Evolutionary conservation across 2,329 filamentous ascomycete species (phyloP).

Genomic region (Rhytidhysteron rufulum): DNA sequence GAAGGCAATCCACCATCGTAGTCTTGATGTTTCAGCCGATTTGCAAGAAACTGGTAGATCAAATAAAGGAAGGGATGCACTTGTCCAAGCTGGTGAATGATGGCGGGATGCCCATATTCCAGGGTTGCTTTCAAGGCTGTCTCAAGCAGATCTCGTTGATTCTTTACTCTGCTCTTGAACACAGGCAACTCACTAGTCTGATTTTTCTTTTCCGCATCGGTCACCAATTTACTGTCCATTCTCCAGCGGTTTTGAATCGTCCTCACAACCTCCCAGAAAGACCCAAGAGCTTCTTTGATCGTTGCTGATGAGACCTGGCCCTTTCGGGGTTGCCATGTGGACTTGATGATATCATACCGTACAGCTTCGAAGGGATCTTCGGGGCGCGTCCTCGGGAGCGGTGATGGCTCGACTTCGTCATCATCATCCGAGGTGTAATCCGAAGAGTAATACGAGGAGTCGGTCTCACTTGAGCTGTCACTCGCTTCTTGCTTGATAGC

Average conservation of each 20-base stretch:
- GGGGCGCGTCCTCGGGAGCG: slow-evolving; percentile 51
- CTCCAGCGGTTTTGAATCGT: slow-evolving; percentile 61
- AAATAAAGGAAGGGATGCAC: slow-evolving; percentile 41
- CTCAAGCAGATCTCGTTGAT: slow-evolving; percentile 56
- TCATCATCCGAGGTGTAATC: slow-evolving; percentile 51
- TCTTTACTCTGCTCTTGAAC: slow-evolving; percentile 54
- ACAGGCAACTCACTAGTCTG: slow-evolving; percentile 50
- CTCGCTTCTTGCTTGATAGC: slow-evolving; percentile 30
- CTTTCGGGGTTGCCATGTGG: slow-evolving; percentile 57
- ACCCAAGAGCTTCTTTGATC: slow-evolving; percentile 52
- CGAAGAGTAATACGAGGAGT: slow-evolving; percentile 48
- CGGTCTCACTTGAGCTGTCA: slow-evolving; percentile 43
- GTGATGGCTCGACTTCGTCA: slow-evolving; percentile 52
- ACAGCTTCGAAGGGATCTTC: slow-evolving; percentile 50
- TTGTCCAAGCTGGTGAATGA: slow-evolving; percentile 38
- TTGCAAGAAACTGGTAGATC: slow-evolving; percentile 48
- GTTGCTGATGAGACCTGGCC: slow-evolving; percentile 47
- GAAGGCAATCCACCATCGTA: slow-evolving; percentile 40
- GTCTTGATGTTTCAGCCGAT: slow-evolving; percentile 44
- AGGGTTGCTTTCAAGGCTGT: slow-evolving; percentile 44
- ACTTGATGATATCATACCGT: slow-evolving; percentile 58
- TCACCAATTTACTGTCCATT: slow-evolving; percentile 52
- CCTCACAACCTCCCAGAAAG: slow-evolving; percentile 58
- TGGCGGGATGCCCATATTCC: slow-evolving; percentile 45
- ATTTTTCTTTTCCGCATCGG: slow-evolving; percentile 56